Evolutionary conservation across 1,139 yeast genomes (phyloP).

Genomic region (Hyphopichia buzzinii): DNA sequence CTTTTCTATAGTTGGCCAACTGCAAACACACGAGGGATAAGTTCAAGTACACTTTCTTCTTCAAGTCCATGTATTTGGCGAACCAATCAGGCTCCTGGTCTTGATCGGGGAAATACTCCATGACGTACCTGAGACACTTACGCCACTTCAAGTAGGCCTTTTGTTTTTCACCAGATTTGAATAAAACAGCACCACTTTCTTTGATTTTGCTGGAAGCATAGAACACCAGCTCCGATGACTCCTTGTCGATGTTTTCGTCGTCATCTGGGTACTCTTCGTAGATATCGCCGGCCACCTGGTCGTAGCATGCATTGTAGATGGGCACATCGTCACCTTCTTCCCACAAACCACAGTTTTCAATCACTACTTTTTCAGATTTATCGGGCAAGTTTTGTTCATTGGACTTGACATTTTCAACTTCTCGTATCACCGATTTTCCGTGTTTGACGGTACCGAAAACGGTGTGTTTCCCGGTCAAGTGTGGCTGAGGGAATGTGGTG

Average conservation of each 20-base stretch:
- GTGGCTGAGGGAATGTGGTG: conserved; percentile 68
- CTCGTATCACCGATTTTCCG: conserved; percentile 73
- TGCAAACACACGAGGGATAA: conserved; percentile 53
- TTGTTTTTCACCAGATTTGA: conserved; percentile 48
- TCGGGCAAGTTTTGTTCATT: conserved; percentile 43
- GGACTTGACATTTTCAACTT: conserved; percentile 53
- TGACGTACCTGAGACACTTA: conserved; percentile 63
- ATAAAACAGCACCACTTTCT: conserved; percentile 60
- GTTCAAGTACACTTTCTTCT: conserved; percentile 62
- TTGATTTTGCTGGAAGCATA: conserved; percentile 55
- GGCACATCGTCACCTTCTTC: conserved; percentile 50
- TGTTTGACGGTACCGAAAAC: conserved; percentile 65
- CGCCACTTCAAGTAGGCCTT: conserved; percentile 60
- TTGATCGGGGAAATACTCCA: conserved; percentile 68
- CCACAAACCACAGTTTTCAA: conserved; percentile 70
- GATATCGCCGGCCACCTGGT: conserved; percentile 61
- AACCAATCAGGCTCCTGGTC: conserved; percentile 60
- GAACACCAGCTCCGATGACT: conserved; percentile 53
- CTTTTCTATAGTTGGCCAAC: conserved; percentile 39
- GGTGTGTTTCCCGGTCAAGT: conserved; percentile 71
- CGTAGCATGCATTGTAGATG: conserved; percentile 59
- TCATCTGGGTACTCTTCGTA: conserved; percentile 79
- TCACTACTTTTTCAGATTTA: conserved; percentile 43
- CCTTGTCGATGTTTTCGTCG: conserved; percentile 55
- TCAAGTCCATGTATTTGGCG: conserved; percentile 50